Base-by-base conservation (phyloP, 192 early-diverging fungal genomes). In the Coemansia sp. region DNA sequence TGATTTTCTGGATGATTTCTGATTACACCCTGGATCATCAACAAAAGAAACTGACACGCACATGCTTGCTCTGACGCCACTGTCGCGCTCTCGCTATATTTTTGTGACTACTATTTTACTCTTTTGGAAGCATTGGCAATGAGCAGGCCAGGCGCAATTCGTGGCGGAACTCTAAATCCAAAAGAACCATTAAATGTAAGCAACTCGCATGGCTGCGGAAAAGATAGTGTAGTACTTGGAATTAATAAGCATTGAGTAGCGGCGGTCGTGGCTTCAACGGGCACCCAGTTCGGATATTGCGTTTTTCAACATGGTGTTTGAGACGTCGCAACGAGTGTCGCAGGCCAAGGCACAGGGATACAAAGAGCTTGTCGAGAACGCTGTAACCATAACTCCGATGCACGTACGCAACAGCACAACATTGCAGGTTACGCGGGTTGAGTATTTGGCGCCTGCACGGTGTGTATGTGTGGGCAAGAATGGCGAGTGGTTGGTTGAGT, bases 261-360 rank as follows among this genome's bases (percentile, higher is more conserved):
- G 56, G 11, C 69, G 75, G 32, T 21, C 29, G 21, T 70, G 52
- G 66, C 66, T 78, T n/a, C 59, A 65, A 12, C 57, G 75, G 1
- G 65, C 65, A 23, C 63, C 58, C 4, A 78, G 75, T 51, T 78
- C 75, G 0, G 75, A 78, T 45, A 38, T 64, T 5, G 69, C 52
- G 17, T 72, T 78, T n/a, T 68, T 69, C 29, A 67, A 72, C 59
- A 72, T 68, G 62, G 75, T 59, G 5, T 59, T 72, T 8, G 75
- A 78, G 14, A 59, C 48, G n/a, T 14, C 64, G 15, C 59, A 60
- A 19, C 8, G 32, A 1, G 24, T 29, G 23, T 15, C 59, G 59
- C 23, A 8, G 24, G 15, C 32, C n/a, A 14, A 35, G 15, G 29
- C 24, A 4, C 59, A 51, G 5, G 59, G 47, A 1, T 50, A 61